Conservation (phyloP, 2,329 filamentous ascomycete species). For the Emmonsiellopsis sp. region DNA sequence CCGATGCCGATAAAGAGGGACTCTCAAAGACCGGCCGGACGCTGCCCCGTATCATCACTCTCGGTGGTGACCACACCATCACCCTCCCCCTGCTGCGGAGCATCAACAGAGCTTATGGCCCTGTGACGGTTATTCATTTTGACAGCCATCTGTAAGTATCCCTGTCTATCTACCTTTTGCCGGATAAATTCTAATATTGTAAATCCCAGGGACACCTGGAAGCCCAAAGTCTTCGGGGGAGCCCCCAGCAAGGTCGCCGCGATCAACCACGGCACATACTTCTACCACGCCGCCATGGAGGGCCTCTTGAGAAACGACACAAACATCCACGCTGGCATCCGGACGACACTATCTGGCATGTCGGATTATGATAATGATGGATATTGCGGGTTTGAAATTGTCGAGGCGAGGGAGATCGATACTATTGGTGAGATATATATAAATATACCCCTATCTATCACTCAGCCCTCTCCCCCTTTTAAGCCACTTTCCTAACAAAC, state of each 20-base stretch:
- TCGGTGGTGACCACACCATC: conserved; percentile 44
- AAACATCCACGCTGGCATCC: conserved; percentile 81
- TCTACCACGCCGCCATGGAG: conserved; percentile 72
- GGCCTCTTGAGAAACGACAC: conserved; percentile 71
- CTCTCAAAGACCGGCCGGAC: conserved; percentile 66
- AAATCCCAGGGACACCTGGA: conserved; percentile 49
- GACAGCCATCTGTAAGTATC: conserved; percentile 44
- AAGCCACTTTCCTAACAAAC: neutral
- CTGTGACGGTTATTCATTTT: conserved; percentile 57
- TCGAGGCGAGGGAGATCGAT: conserved; percentile 65
- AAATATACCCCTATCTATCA: too few relatives aligned
- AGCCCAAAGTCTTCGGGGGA: conserved; percentile 78
- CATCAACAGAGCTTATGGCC: conserved; percentile 57
- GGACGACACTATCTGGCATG: conserved; percentile 68
- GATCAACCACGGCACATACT: conserved; percentile 85
- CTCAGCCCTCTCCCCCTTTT: too few relatives aligned
- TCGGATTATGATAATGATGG: conserved; percentile 80
- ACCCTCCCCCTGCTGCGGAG: conserved; percentile 45
- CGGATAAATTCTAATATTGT: neutral
- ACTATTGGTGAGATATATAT: conserved; percentile 44
- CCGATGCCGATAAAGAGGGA: conserved; percentile 57
- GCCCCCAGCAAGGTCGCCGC: conserved; percentile 62
- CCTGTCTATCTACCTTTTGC: neutral
- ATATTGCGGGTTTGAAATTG: conserved; percentile 75
- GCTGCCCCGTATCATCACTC: conserved; percentile 69